Evolutionary conservation across 164 flowering plant species (phyloP), one percentile per base, ranked within the genome.

Genomic region (Magnolia changhungtana): DNA sequence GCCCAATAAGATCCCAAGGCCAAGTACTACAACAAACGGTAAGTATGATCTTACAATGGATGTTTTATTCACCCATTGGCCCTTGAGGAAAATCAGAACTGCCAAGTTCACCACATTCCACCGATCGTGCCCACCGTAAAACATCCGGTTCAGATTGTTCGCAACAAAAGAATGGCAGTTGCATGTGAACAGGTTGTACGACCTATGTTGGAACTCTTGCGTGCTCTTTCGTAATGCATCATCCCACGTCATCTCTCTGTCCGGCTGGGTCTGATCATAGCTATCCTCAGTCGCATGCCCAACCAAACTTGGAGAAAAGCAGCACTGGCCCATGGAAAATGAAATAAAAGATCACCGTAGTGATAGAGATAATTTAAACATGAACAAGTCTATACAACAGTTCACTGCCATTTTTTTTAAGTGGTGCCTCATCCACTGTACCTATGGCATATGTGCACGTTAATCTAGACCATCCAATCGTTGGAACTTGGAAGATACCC

Each of bases 41-140:
- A 96, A 81, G 79, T 81, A 85, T 9, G 97, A 80, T 72, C 77
- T 82, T 14, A 84, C 72, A 27, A 90, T 69, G 13, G 93, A 75
- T 52, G 81, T 77, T 76, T 78, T 89, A 79, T 83, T 85, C 71
- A 96, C 97, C 97, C 97, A 96, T 0, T 75, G 85, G 7, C 95
- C 98, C 81, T 90, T 90, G 59, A 95, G 76, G 79, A 96, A 87
- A 8, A 94, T 84, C 66, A 90, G 78, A 50, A 80, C 82, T 10
- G 98, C 99, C 77, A 96, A 85, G 82, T 90, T 96, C 74, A 92
- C 97, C 75, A 94, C 90, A 75, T 96, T 96, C 99, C 99, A 96
- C 71, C 87, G 82, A 63, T 89, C 85, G 49, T 85, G n/a, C 24
- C 84, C 84, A 55, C 76, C 80, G 71, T 89, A 89, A 58, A 86